These are phyloP conservation scores for Hyparrhenia diplandra DNA, from an alignment of 176 grass and related monocot species.

Conservation along the genomic window DNA sequence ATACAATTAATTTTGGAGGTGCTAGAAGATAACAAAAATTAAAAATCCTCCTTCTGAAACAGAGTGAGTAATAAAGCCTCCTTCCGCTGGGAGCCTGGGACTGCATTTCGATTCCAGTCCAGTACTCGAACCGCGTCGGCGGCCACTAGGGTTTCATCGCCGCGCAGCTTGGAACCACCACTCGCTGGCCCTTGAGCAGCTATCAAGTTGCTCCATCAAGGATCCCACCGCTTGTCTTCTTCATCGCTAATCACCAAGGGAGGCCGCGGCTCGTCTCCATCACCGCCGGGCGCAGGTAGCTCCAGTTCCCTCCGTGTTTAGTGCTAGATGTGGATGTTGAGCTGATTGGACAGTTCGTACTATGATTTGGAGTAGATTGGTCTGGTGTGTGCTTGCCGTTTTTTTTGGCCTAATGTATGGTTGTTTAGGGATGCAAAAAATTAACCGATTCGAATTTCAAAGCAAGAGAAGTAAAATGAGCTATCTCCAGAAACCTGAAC, in stretches of 20 bases:
- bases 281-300: background rate
- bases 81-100: no score
- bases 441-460: no score
- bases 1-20: no score
- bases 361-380: background rate
- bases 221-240: background rate
- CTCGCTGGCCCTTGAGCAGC: background rate
- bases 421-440: no score
- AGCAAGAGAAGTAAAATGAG: no score
- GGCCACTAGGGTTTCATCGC: background rate
- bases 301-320: background rate
- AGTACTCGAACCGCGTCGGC: background rate
- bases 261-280: no score
- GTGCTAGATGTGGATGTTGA: background rate
- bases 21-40: no score
- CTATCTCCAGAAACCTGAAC: no score
- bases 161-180: background rate
- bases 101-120: no score
- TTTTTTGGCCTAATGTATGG: background rate
- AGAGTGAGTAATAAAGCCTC: no score
- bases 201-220: background rate
- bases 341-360: background rate
- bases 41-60: no score
- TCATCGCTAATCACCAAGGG: background rate
- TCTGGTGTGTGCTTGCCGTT: background rate